Evolutionary conservation across 352 stramenopile genomes (phyloP), one percentile per base, ranked within the genome.

Genomic region (Globisporangium radiosum): DNA sequence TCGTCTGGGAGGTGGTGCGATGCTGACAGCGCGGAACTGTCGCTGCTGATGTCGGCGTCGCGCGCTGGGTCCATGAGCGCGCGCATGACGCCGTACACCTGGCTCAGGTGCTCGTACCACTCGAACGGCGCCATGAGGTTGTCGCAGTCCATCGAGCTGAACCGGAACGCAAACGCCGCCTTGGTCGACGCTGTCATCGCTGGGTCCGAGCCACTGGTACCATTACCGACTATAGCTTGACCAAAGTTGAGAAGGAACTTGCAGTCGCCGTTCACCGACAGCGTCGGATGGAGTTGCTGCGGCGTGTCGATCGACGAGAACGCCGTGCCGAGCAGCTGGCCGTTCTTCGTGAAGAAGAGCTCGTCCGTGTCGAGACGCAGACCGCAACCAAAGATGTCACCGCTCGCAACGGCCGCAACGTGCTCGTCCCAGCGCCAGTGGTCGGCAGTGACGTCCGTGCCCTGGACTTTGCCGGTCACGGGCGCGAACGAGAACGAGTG

Each of bases 281-380:
- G 85, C 1, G 85, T 93, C 8, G 86, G 86, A 49, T 94, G 77
- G 15, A 95, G 60, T 5, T 78, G 39, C 13, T 63, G 52, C 25
- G 71, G 63, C 8, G 66, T 50, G 14, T 66, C 60, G n/a, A 92
- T 72, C 5, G 74, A 92, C 25, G 83, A 92, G 53, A 94, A 95
- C 9, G 85, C 83, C 0, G 70, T 93, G 37, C 86, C 86, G 7
- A 94, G 62, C 45, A 90, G 37, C 38, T 88, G 78, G 0, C 86
- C 84, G 60, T 94, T 95, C 59, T 92, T 92, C 14, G 82, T 92
- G 53, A 94, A 90, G 57, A 95, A 95, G 15, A 95, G 67, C 40
- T 95, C 86, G 36, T 86, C 73, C 1, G 85, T 92, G 57, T 94
- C 86, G 4, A 93, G 59, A 0, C 86, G 82, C 43, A 94, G 70